These are phyloP conservation scores for Orbilia brochopaga DNA, from an alignment of 2,329 filamentous ascomycete species.

Conservation along the genomic window DNA sequence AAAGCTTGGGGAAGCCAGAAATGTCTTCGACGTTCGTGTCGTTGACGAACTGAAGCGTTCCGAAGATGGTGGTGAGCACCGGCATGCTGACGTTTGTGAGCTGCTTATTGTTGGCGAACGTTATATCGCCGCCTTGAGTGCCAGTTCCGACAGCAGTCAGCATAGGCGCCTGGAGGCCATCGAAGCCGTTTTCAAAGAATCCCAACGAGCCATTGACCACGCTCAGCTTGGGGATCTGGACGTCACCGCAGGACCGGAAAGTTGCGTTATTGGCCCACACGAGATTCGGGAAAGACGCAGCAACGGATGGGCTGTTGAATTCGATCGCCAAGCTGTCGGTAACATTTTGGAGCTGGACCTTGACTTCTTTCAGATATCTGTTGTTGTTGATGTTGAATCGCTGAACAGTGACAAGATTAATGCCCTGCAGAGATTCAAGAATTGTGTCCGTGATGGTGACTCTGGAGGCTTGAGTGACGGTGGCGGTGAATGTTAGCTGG, in stretches of 20 bases:
- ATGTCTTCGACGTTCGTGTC: constrained; percentile 76
- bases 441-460: constrained; percentile 86
- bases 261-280: constrained; percentile 79
- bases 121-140: constrained; percentile 62
- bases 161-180: constrained; percentile 69
- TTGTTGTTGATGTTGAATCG: constrained; percentile 90
- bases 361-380: constrained; percentile 74
- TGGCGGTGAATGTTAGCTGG: constrained; percentile 66
- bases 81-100: constrained; percentile 79
- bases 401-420: constrained; percentile 76
- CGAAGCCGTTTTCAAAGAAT: constrained; percentile 80
- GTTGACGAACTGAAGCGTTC: constrained; percentile 85
- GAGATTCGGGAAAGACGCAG: constrained; percentile 77
- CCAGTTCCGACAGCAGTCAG: constrained; percentile 68
- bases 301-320: constrained; percentile 76
- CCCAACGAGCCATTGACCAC: constrained; percentile 78
- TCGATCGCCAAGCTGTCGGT: constrained; percentile 73
- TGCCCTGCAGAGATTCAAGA: constrained; percentile 76
- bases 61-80: constrained; percentile 70
- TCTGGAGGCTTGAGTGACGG: constrained; percentile 70
- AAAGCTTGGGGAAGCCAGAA: constrained; percentile 71
- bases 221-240: constrained; percentile 75
- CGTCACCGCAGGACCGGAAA: constrained; percentile 76
- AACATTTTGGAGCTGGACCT: constrained; percentile 78
- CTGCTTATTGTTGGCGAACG: constrained; percentile 68